A percentile compares a stretch with the other conserved stretches of the same genome.
Conservation (phyloP, 345 rosid genomes). For the Draba incana region DNA sequence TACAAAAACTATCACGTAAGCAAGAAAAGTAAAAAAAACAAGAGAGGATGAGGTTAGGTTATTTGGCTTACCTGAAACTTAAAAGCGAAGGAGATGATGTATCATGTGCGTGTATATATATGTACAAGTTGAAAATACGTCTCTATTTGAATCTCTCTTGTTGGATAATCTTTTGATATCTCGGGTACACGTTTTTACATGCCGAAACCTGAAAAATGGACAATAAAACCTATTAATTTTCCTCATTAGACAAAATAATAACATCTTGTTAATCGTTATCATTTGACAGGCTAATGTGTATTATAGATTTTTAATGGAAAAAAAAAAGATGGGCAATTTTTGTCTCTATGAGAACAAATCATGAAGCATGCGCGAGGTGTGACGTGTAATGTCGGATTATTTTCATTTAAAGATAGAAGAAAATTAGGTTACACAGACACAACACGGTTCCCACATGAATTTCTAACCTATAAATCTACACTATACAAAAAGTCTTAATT, state of each 20-base stretch:
- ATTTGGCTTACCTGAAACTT: slow-evolving; percentile 48
- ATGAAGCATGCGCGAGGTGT: slow-evolving; percentile 42
- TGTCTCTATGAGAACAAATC: slow-evolving; percentile 28
- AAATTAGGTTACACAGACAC: slow-evolving; percentile 22
- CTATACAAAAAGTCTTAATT: slow-evolving; percentile 2
- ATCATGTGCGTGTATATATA: slow-evolving; percentile 24
- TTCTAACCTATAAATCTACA: slow-evolving; percentile 25
- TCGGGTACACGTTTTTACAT: slow-evolving; percentile 75
- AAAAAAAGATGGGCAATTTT: not conserved
- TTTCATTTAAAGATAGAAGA: not conserved
- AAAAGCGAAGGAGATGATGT: slow-evolving; percentile 38
- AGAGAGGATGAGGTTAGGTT: slow-evolving; percentile 26
- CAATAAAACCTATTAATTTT: not conserved
- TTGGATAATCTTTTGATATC: slow-evolving; percentile 65
- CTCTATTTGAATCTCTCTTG: slow-evolving; percentile 58
- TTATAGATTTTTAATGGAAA: not conserved
- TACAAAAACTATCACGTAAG: not conserved
- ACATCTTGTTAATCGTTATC: too few relatives aligned
- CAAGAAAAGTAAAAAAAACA: not conserved
- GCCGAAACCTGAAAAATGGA: slow-evolving; percentile 73
- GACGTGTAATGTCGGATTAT: slow-evolving; percentile 40
- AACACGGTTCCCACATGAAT: slow-evolving; percentile 38
- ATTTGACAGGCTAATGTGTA: not conserved
- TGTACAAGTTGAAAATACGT: slow-evolving; percentile 23
- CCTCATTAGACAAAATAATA: not conserved